These are phyloP conservation scores for Zygoascus flipseniorum DNA, from an alignment of 805 yeast genomes.

Conservation along the genomic window DNA sequence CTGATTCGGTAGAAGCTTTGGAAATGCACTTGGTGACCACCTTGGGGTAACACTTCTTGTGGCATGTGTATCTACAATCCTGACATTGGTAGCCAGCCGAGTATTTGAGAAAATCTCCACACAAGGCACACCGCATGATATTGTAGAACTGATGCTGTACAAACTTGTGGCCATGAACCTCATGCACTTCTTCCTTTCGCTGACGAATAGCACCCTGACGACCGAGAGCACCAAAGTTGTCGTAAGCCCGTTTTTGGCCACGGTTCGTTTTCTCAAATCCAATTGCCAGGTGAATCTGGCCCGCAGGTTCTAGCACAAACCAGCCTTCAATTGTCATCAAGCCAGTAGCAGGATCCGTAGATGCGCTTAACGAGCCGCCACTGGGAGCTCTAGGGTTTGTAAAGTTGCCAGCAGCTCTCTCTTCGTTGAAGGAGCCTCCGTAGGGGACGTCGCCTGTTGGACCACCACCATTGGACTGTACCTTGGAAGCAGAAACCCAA, in stretches of 20 bases:
- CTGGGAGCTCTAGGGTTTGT: not conserved
- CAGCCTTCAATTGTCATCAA: conserved; percentile 50
- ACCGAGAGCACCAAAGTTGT: conserved; percentile 56
- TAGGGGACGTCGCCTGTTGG: not conserved
- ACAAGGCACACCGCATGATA: conserved; percentile 94
- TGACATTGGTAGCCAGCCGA: conserved; percentile 74
- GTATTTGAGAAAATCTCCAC: conserved; percentile 86
- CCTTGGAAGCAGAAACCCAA: conserved; percentile 69
- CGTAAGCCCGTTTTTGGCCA: conserved; percentile 36
- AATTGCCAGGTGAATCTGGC: conserved; percentile 70
- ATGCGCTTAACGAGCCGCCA: conserved; percentile 2
- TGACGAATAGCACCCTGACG: conserved; percentile 98
- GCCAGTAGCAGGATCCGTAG: not conserved
- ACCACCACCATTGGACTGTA: conserved; percentile 21
- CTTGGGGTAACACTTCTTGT: conserved; percentile 67
- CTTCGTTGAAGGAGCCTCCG: not conserved
- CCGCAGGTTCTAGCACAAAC: conserved; percentile 91
- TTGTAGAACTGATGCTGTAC: conserved; percentile 92
- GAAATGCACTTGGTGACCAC: conserved; percentile 76
- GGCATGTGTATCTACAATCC: conserved; percentile 71
- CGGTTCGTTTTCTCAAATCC: conserved; percentile 66
- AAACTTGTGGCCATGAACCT: conserved; percentile 95
- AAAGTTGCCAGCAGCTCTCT: not conserved
- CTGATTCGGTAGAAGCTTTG: conserved; percentile 56
- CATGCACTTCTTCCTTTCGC: conserved; percentile 74